Evolutionary conservation across 306 rosid species (phyloP).

Genomic region (Oxytropis ochrocephala): DNA sequence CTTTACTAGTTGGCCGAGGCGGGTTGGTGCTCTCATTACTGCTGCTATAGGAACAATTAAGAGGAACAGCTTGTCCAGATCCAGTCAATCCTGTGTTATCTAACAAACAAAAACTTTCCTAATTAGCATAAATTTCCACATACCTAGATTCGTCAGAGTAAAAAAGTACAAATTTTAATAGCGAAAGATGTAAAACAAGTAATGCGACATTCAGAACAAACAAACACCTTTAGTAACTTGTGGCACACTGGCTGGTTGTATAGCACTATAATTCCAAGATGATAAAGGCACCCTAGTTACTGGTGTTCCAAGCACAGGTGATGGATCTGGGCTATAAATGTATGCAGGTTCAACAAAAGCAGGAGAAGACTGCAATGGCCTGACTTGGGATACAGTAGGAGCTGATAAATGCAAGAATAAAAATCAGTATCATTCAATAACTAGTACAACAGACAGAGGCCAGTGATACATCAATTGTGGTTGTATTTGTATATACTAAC

Average conservation of each 20-base stretch:
- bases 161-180: neutral
- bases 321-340: constrained; percentile 49
- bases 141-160: neutral
- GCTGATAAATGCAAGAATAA: constrained; percentile 32
- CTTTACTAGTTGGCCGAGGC: constrained; percentile 34
- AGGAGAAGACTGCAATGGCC: constrained; percentile 53
- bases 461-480: neutral
- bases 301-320: constrained; percentile 58
- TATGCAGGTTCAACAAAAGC: constrained; percentile 47
- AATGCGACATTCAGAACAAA: constrained; percentile 1
- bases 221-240: constrained; percentile 58
- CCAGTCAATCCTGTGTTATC: constrained; percentile 43
- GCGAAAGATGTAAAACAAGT: neutral
- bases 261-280: constrained; percentile 54
- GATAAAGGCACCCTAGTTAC: constrained; percentile 42
- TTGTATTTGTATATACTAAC: constrained; percentile 31
- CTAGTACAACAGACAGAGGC: neutral
- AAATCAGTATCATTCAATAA: neutral
- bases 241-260: constrained; percentile 35
- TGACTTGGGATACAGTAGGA: constrained; percentile 37
- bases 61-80: constrained; percentile 36
- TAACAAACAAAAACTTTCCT: constrained; percentile 14
- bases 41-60: constrained; percentile 52
- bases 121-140: neutral
- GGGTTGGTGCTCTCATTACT: constrained; percentile 58